Percentiles rank a stretch among this genome's conserved stretches.
These are phyloP conservation scores for Cornus suecica DNA, from an alignment of 148 eudicot species.

Conservation along the genomic window DNA sequence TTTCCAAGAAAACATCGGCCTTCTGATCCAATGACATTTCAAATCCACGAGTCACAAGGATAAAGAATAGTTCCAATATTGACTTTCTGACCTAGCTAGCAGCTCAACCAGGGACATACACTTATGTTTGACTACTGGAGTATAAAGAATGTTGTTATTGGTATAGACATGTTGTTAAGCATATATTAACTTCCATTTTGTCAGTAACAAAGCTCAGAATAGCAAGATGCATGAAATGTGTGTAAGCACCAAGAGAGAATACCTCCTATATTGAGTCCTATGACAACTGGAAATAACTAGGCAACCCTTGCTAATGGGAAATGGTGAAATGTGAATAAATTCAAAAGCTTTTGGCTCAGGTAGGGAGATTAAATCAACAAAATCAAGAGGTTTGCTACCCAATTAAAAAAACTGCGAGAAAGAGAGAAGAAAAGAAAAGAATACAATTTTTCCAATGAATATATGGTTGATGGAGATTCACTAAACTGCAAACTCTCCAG, in stretches of 20 bases:
- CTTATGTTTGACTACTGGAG: neutral
- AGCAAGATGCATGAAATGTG: neutral
- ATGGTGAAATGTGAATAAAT: neutral
- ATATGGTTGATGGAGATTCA: neutral
- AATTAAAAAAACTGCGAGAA: too few relatives aligned
- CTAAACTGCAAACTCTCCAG: neutral
- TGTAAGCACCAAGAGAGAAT: neutral
- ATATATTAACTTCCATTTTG: neutral
- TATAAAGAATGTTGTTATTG: neutral
- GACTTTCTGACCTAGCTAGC: neutral
- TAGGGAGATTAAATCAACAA: neutral
- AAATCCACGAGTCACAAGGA: neutral
- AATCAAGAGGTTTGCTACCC: too few relatives aligned
- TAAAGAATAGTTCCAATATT: neutral
- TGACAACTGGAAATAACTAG: neutral
- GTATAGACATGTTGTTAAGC: neutral
- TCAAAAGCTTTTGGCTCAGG: neutral
- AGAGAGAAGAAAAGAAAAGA: neutral
- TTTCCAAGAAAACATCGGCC: neutral
- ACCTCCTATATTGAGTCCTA: neutral
- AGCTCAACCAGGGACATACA: neutral
- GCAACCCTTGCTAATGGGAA: neutral
- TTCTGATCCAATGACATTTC: neutral
- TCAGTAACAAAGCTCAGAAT: neutral
- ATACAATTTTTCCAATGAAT: neutral